Evolutionary conservation across 345 rosid species (phyloP).

Genomic region (Brassica rapa): DNA sequence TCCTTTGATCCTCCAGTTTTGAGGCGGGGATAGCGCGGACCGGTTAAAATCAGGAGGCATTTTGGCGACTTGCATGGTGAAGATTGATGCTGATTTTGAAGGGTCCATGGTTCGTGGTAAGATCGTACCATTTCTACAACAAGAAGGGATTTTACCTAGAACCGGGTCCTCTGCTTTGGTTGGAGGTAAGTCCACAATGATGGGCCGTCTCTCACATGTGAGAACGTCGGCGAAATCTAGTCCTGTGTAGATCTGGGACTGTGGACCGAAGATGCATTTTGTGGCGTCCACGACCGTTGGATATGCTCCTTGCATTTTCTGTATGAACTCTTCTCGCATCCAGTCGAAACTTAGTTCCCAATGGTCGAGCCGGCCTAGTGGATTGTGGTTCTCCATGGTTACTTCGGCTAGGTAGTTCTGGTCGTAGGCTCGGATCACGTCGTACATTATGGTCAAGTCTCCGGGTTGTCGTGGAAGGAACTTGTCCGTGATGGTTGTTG

Average conservation of each 20-base stretch:
- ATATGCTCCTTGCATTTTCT: conserved; percentile 86
- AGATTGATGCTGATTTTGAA: conserved; percentile 75
- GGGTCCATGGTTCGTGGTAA: conserved; percentile 87
- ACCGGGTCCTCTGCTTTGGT: conserved; percentile 73
- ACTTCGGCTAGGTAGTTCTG: conserved; percentile 80
- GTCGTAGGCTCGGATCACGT: conserved; percentile 77
- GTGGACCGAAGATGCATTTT: conserved; percentile 76
- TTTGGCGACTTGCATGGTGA: conserved; percentile 80
- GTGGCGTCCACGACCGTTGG: conserved; percentile 75
- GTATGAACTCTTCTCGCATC: conserved; percentile 82
- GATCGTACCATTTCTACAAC: conserved; percentile 89
- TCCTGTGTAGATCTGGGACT: conserved; percentile 54
- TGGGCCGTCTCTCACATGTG: conserved; percentile 83
- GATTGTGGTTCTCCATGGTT: conserved; percentile 78
- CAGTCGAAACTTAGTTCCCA: conserved; percentile 97
- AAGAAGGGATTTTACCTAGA: conserved; percentile 66
- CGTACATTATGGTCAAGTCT: conserved; percentile 92
- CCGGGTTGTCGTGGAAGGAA: conserved; percentile 78
- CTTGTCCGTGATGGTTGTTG: conserved; percentile 56
- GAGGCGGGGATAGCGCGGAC: conserved; percentile 70
- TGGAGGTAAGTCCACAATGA: conserved; percentile 86
- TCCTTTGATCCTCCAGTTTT: conserved; percentile 86
- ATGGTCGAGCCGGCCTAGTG: conserved; percentile 90
- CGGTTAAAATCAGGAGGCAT: conserved; percentile 89
- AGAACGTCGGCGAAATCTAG: conserved; percentile 79